Conservation (phyloP, 1,139 yeast genomes). For the Diutina pseudorugosa region DNA sequence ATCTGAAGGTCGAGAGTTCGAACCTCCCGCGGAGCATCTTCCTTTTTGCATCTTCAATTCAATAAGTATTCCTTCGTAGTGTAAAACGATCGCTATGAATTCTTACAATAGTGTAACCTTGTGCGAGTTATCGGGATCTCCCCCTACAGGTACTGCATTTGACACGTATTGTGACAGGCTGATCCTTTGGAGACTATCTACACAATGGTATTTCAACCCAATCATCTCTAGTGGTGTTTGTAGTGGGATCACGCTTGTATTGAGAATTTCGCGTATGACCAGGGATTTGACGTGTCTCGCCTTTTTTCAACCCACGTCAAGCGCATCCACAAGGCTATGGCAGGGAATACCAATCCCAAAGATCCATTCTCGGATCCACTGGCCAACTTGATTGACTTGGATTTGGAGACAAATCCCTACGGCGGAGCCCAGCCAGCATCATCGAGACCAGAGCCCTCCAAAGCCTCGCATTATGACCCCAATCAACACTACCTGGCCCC, state of each 20-base stretch:
- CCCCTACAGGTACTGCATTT: background rate
- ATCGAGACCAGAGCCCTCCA: background rate
- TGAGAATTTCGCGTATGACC: background rate
- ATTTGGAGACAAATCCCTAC: background rate
- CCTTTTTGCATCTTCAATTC: no score
- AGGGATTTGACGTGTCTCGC: background rate
- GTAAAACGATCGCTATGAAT: no score
- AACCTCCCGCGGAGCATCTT: slow-evolving; percentile 4
- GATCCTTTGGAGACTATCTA: background rate
- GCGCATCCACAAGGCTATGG: background rate
- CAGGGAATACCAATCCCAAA: background rate
- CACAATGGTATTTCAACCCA: background rate
- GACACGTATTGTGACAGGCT: background rate
- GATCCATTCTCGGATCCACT: background rate
- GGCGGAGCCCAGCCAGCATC: background rate
- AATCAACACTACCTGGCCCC: background rate
- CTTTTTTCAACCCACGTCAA: background rate
- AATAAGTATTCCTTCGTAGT: no score
- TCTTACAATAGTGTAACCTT: background rate
- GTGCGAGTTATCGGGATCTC: background rate
- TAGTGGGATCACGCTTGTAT: background rate
- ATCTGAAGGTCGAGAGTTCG: slow-evolving; percentile 5
- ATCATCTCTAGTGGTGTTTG: background rate
- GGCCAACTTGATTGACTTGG: slow-evolving; percentile 3
- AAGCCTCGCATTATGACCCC: background rate